Conservation (phyloP, 257 asterid species). For the Parsonsia alboflavescens region DNA sequence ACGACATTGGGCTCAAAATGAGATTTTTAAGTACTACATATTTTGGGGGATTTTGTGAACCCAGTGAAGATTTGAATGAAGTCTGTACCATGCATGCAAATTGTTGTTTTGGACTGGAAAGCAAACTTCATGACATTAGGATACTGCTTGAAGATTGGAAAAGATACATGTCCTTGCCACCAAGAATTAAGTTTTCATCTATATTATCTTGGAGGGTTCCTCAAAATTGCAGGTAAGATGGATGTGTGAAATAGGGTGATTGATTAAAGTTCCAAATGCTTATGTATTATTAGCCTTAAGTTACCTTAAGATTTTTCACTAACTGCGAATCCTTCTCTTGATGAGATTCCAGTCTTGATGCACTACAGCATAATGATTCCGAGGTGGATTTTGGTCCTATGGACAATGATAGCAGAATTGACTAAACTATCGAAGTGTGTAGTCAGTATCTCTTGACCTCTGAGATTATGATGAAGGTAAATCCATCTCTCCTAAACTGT, state of each 20-base stretch:
- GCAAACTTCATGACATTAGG: constrained; percentile 70
- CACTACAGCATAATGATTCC: constrained; percentile 20
- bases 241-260: constrained; percentile 6
- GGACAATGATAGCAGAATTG: constrained; percentile 2
- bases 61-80: constrained; percentile 51
- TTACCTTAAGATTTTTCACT: neutral
- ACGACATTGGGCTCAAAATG: constrained; percentile 43
- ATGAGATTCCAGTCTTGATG: constrained; percentile 40
- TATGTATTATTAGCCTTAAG: neutral
- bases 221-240: constrained; percentile 61
- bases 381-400: constrained; percentile 7
- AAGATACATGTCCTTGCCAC: constrained; percentile 39
- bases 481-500: neutral
- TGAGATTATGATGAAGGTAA: neutral
- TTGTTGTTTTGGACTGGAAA: constrained; percentile 61
- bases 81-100: constrained; percentile 83
- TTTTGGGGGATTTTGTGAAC: constrained; percentile 80
- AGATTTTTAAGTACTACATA: constrained; percentile 55
- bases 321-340: neutral
- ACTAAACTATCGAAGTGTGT: neutral
- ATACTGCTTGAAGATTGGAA: constrained; percentile 67
- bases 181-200: constrained; percentile 21
- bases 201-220: constrained; percentile 64
- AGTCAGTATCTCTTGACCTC: neutral
- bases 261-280: neutral